phyloP scores from a whole-genome alignment of 768 basidiomycete genomes.

The Trametes coccinea region DNA sequence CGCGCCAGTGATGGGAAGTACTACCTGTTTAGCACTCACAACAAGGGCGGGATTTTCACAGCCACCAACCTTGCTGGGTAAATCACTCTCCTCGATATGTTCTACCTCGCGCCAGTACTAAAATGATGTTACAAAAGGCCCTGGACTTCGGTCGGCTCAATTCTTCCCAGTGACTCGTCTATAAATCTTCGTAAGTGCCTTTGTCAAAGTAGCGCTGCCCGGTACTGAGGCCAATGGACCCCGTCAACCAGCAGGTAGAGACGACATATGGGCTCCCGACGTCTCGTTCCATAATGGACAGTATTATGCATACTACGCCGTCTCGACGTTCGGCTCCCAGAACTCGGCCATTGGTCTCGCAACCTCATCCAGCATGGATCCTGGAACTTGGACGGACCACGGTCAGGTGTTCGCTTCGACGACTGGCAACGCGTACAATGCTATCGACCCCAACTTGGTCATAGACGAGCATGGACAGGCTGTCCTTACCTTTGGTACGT shows the following conservation, averaged over 20 bases:
- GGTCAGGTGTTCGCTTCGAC: conserved; percentile 24
- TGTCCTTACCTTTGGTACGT: conserved; percentile 24
- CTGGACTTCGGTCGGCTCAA: conserved; percentile 24
- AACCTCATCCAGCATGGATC: conserved; percentile 27
- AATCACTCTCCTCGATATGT: background rate
- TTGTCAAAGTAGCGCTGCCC: too few relatives aligned
- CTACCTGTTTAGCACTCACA: conserved; percentile 23
- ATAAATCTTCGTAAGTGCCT: conserved; percentile 20
- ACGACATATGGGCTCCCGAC: conserved; percentile 30
- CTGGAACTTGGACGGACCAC: conserved; percentile 29
- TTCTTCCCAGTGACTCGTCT: conserved; percentile 20
- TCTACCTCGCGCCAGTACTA: too few relatives aligned
- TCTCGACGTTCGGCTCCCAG: conserved; percentile 28
- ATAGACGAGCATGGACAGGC: conserved; percentile 20
- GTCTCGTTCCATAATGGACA: conserved; percentile 25
- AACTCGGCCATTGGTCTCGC: conserved; percentile 29
- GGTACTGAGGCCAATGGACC: too few relatives aligned
- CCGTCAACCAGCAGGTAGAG: conserved; percentile 13
- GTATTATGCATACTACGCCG: conserved; percentile 29
- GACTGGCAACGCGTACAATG: conserved; percentile 24
- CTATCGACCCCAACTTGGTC: conserved; percentile 24
- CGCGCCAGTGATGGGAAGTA: conserved; percentile 22
- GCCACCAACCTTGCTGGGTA: conserved; percentile 20
- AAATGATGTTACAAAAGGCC: conserved; percentile 2
- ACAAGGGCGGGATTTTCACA: conserved; percentile 19